Base-by-base conservation (phyloP, 805 yeast genomes). In the Metschnikowia dekortorum region DNA sequence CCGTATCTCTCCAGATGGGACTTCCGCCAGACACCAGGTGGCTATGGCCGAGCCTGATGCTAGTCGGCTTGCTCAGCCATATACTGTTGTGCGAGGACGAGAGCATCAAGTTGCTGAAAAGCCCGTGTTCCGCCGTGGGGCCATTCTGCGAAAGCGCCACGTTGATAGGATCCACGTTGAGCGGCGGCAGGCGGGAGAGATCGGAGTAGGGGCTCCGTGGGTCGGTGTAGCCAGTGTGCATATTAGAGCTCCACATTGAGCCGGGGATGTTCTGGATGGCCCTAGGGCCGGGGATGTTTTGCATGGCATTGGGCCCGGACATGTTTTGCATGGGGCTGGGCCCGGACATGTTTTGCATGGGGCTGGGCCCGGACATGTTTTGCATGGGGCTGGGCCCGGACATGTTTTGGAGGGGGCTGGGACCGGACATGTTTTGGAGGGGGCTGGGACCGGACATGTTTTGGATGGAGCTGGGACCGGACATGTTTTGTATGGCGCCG, bases 21-120 rank as follows among this genome's bases (percentile, higher is more conserved):
- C 54, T 50, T 5, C 56, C 53, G 9, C 50, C 39, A 4, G 59
- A 56, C 11, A 47, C 54, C 18, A 53, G 46, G 11, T 53, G 46
- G 39, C 44, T 51, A 48, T 55, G 59, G 26, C 53, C 49, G n/a
- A 31, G 40, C 35, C 37, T 22, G n/a, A 42, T 28, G 9, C 48
- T 46, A 41, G 47, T 37, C 8, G 50, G 52, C 10, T 50, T 45
- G 37, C 51, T 58, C 60, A 57, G 60, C 60, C 60, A 57, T 31
- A 57, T 57, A 22, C 49, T 55, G 39, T 46, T 57, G 39, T 49
- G 51, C 8, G 54, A 39, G 4, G 52, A 44, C 6, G 60, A 47
- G 29, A 57, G 52, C 33, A 50, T 37, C 22, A 55, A 37, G 30
- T 48, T 48, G 46, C 41, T 48, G 40, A 54, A 46, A 43, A 55